Evolutionary conservation across 345 rosid species (phyloP), one percentile per base, ranked within the genome.

Genomic region (Pistacia atlantica): DNA sequence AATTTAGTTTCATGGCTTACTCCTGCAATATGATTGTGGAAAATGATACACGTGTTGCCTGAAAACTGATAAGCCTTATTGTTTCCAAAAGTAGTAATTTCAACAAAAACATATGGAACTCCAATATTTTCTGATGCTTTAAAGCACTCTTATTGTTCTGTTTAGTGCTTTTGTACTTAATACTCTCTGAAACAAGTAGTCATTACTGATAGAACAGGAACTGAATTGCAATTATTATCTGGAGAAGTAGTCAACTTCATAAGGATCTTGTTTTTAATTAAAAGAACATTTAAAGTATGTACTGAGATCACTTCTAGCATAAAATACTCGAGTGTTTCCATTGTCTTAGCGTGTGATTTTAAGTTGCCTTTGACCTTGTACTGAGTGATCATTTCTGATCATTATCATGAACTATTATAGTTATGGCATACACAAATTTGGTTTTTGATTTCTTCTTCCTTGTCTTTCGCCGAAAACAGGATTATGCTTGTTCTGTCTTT

Each of bases 401-500:
- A 22, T 7, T 4, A 42, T 31, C 10, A 70, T 54, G 8, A 11
- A 14, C 31, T 9, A 46, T 28, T 9, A 11, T 49, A 25, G 6
- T n/a, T 14, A 6, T 38, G 0, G 42, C 42, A 14, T 9, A 46
- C 13, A 67, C 11, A 22, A 20, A 38, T 48, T 55, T 28, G 45
- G 61, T 66, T 60, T 57, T 67, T 67, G 52, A 49, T 54, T 20
- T 67, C 51, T 73, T 61, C 46, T 11, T 16, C 18, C 58, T 64
- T 20, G 77, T 52, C 46, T 74, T 22, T 57, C 11, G 79, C 10
- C 16, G 37, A 72, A 52, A 73, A 77, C 91, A 95, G 97, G 97
- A 65, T 80, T 92, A 48, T 93, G 93, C 85, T 72, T 92, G 75
- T 93, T 93, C 87, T 95, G 97, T 79, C 84, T 92, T 59, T 92